phyloP scores from a whole-genome alignment of 2,329 filamentous ascomycete genomes.

The Rhynchosporium secalis region DNA sequence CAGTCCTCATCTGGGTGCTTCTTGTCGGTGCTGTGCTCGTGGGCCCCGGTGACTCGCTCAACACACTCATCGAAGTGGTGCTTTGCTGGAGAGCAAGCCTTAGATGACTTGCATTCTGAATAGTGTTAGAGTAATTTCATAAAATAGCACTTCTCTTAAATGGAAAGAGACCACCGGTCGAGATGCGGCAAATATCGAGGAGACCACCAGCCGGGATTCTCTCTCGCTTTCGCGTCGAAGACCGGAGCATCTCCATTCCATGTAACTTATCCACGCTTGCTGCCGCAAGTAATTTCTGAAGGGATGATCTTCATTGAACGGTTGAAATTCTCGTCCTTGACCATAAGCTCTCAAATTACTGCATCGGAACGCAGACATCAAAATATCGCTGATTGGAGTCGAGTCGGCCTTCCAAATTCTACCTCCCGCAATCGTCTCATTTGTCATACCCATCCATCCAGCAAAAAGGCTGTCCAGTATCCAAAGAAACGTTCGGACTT shows the following conservation, averaged over 20 bases:
- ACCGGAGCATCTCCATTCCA: too few relatives aligned
- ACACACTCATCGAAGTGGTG: slow-evolving; percentile 99
- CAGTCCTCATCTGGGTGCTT: slow-evolving; percentile 87
- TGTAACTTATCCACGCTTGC: too few relatives aligned
- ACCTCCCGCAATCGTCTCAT: background rate
- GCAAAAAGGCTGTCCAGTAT: background rate
- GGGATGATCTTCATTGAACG: too few relatives aligned
- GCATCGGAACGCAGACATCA: background rate
- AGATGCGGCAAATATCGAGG: background rate
- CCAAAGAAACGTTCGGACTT: slow-evolving; percentile 47
- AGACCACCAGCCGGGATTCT: background rate
- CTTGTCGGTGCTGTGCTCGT: slow-evolving; percentile 64
- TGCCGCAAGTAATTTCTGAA: too few relatives aligned
- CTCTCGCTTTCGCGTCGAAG: background rate
- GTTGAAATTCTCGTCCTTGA: too few relatives aligned
- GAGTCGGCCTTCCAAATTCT: background rate
- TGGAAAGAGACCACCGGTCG: background rate
- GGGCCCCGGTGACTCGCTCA: slow-evolving; percentile 75
- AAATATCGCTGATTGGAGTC: background rate
- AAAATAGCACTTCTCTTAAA: background rate
- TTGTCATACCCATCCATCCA: background rate
- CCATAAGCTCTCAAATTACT: too few relatives aligned
- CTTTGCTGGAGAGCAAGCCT: slow-evolving; percentile 83
- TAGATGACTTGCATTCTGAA: slow-evolving; percentile 85
- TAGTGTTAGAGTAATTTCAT: slow-evolving; percentile 19